A percentile compares a stretch with the other conserved stretches of the same genome.
These are phyloP conservation scores for Crassisporium funariophilum DNA, from an alignment of 768 basidiomycete species.

Conservation along the genomic window DNA sequence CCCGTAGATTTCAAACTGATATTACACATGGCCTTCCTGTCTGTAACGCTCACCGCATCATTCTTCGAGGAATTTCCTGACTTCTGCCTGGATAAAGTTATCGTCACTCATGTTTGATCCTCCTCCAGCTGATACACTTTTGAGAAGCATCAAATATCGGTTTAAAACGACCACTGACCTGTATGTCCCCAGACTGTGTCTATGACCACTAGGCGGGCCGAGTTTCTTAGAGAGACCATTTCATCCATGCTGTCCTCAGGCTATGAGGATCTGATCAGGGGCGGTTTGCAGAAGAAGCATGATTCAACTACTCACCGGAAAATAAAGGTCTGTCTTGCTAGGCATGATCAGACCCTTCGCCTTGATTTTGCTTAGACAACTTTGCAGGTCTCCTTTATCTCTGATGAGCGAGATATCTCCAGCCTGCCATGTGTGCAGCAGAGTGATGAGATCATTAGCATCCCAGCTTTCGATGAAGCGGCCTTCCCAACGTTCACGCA, in stretches of 20 bases:
- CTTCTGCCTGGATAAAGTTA: slow-evolving; percentile 40
- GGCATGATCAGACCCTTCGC: slow-evolving; percentile 61
- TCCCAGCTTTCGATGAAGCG: slow-evolving; percentile 47
- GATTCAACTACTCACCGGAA: slow-evolving; percentile 41
- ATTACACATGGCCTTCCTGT: no score
- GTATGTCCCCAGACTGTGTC: slow-evolving; percentile 60
- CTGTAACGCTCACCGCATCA: slow-evolving; percentile 1
- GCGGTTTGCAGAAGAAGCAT: neutral
- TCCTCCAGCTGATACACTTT: slow-evolving; percentile 39
- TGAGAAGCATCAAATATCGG: neutral
- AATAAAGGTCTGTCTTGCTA: slow-evolving; percentile 60
- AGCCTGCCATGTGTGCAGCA: slow-evolving; percentile 51
- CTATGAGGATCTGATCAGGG: slow-evolving; percentile 24
- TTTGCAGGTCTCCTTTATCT: slow-evolving; percentile 44
- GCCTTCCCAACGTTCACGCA: slow-evolving; percentile 55
- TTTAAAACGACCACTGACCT: slow-evolving; percentile 34
- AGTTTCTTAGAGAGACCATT: slow-evolving; percentile 41
- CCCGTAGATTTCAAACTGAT: no score
- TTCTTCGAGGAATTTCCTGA: slow-evolving; percentile 48
- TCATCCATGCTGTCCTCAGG: slow-evolving; percentile 57
- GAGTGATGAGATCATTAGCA: slow-evolving; percentile 54
- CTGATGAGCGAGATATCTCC: slow-evolving; percentile 50
- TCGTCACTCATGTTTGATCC: slow-evolving; percentile 41
- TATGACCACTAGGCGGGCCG: slow-evolving; percentile 50
- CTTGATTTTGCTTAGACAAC: slow-evolving; percentile 43